Evolutionary conservation across 2,329 filamentous ascomycete genomes (phyloP).

Genomic region (Didymella exigua): DNA sequence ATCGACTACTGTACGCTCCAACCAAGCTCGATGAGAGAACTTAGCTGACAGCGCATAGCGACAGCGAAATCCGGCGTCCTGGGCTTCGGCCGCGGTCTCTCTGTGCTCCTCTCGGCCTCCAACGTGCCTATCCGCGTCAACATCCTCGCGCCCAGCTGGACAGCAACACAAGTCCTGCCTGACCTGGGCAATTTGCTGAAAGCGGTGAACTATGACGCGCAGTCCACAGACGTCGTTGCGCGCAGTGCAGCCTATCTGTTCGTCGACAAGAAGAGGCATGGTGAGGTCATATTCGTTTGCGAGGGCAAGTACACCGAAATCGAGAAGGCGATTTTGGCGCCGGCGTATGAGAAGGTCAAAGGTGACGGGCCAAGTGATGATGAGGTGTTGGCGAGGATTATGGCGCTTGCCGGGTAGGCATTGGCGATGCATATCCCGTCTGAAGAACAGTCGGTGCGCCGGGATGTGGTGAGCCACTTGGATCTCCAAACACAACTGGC

Average conservation of each 20-base stretch:
- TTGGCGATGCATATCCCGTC: not conserved
- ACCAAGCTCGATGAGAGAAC: not conserved
- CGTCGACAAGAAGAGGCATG: slow-evolving; percentile 55
- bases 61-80: slow-evolving; percentile 62
- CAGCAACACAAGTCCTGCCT: slow-evolving; percentile 57
- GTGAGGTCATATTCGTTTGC: slow-evolving; percentile 59
- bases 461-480: not conserved
- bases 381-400: slow-evolving; percentile 25
- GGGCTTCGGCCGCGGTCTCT: slow-evolving; percentile 58
- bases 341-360: slow-evolving; percentile 28
- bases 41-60: slow-evolving; percentile 37
- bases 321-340: slow-evolving; percentile 51
- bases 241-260: slow-evolving; percentile 58
- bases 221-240: slow-evolving; percentile 57
- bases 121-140: slow-evolving; percentile 61
- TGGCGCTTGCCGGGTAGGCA: slow-evolving; percentile 15
- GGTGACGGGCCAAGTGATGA: slow-evolving; percentile 28
- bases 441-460: not conserved
- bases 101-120: slow-evolving; percentile 45
- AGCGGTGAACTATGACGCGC: slow-evolving; percentile 42
- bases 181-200: slow-evolving; percentile 51
- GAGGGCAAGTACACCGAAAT: slow-evolving; percentile 60
- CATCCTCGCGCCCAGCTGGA: slow-evolving; percentile 62
- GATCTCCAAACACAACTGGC: not conserved
- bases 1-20: slow-evolving; percentile 57